These are phyloP conservation scores for Simmondsia chinensis DNA, from an alignment of 148 eudicot species.

Conservation along the genomic window DNA sequence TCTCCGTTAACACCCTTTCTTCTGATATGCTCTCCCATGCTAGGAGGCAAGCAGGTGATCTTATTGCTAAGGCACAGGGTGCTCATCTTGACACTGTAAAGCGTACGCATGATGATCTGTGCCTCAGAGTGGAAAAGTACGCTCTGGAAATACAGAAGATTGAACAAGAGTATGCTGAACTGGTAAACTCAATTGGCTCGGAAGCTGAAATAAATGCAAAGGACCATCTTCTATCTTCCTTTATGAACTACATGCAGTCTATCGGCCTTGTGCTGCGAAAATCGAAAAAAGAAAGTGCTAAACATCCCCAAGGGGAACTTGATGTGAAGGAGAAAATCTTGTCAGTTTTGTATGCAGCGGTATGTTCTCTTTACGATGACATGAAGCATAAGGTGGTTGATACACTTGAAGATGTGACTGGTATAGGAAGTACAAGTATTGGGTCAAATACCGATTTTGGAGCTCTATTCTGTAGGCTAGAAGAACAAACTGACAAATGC, in stretches of 20 bases:
- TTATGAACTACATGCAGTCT: slow-evolving; percentile 53
- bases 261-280: slow-evolving; percentile 29
- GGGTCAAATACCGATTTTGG: slow-evolving; percentile 30
- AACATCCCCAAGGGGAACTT: slow-evolving; percentile 27
- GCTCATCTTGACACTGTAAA: slow-evolving; percentile 35
- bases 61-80: slow-evolving; percentile 38
- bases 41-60: slow-evolving; percentile 78
- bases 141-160: slow-evolving; percentile 66
- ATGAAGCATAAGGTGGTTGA: slow-evolving; percentile 41
- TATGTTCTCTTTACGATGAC: slow-evolving; percentile 52
- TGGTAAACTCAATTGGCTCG: slow-evolving; percentile 59
- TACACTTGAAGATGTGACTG: slow-evolving; percentile 27
- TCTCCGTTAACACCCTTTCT: slow-evolving; percentile 50
- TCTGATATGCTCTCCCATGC: slow-evolving; percentile 58
- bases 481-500: slow-evolving; percentile 77
- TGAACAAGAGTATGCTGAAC: slow-evolving; percentile 64
- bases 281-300: slow-evolving; percentile 19
- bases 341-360: slow-evolving; percentile 40
- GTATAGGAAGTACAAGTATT: slow-evolving; percentile 21
- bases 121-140: slow-evolving; percentile 57
- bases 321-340: slow-evolving; percentile 44
- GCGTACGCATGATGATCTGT: slow-evolving; percentile 52
- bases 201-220: slow-evolving; percentile 63
- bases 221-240: slow-evolving; percentile 62
- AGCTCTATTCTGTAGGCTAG: slow-evolving; percentile 40